phyloP scores from a whole-genome alignment of 805 yeast genomes.

The Lipomyces yamanashiensis region DNA sequence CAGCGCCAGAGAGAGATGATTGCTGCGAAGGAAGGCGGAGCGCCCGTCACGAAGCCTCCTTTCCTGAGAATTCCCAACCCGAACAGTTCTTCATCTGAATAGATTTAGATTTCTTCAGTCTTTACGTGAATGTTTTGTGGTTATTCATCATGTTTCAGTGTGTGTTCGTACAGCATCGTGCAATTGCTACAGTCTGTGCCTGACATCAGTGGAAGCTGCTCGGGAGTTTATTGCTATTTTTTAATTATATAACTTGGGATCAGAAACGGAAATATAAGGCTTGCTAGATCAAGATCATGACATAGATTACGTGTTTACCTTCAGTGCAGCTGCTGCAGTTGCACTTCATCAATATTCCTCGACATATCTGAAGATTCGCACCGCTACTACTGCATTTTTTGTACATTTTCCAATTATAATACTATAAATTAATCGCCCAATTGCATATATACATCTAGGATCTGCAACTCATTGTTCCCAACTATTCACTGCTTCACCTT shows the following conservation, averaged over 20 bases:
- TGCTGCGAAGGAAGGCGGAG: constrained; percentile 8
- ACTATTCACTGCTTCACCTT: constrained; percentile 15
- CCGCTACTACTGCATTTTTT: neutral
- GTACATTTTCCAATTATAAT: neutral
- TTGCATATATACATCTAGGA: neutral
- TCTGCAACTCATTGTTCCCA: neutral
- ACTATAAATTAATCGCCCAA: neutral
- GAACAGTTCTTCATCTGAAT: neutral
- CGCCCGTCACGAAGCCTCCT: constrained; percentile 1
- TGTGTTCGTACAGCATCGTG: neutral
- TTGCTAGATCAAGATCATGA: neutral
- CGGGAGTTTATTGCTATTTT: constrained; percentile 3
- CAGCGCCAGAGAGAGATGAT: constrained; percentile 6
- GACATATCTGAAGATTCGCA: no score
- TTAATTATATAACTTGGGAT: constrained; percentile 3
- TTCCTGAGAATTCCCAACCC: constrained; percentile 4
- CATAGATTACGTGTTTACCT: no score
- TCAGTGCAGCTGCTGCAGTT: no score
- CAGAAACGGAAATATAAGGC: neutral
- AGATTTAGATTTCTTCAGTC: neutral
- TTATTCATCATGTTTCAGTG: neutral
- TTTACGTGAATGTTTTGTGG: no score
- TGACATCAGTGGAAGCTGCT: constrained; percentile 11
- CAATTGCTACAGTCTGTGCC: neutral
- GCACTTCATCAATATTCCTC: no score